Conservation (phyloP, 805 yeast species). For the Saccharomycopsis oosterbeekiorum region DNA sequence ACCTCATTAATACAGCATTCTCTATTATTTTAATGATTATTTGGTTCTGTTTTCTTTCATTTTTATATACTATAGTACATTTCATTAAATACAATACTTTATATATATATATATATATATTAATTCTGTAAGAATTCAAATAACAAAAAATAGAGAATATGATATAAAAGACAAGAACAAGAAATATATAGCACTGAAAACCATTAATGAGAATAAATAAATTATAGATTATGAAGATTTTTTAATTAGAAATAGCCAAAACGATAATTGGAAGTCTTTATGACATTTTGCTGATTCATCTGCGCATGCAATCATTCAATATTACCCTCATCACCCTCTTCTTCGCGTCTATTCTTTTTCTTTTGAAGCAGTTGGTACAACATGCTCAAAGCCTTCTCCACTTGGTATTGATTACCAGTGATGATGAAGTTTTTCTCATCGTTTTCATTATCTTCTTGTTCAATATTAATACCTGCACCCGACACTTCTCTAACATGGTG, state of each 20-base stretch:
- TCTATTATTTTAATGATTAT: not conserved
- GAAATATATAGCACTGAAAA: not conserved
- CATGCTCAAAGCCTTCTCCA: slow-evolving; percentile 50
- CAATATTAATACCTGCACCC: slow-evolving; percentile 71
- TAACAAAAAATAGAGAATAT: not conserved
- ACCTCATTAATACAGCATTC: not conserved
- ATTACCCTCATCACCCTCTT: not conserved
- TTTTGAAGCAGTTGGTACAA: slow-evolving; percentile 48
- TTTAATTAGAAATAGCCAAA: too few relatives aligned
- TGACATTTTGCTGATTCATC: not conserved
- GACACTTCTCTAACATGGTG: slow-evolving; percentile 74
- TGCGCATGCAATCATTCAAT: not conserved
- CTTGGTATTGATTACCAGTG: slow-evolving; percentile 40
- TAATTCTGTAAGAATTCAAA: not conserved
- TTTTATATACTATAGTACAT: not conserved
- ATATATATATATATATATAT: not conserved
- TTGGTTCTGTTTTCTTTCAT: not conserved
- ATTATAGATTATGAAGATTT: too few relatives aligned
- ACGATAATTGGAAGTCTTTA: too few relatives aligned
- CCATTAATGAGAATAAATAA: too few relatives aligned
- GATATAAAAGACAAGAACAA: not conserved
- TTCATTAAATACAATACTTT: not conserved
- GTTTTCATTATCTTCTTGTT: slow-evolving; percentile 54
- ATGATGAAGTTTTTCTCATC: slow-evolving; percentile 64
- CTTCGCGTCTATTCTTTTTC: slow-evolving; percentile 38